phyloP scores from a whole-genome alignment of 1,284 basidiomycete species.

The Fistulina hepatica region DNA sequence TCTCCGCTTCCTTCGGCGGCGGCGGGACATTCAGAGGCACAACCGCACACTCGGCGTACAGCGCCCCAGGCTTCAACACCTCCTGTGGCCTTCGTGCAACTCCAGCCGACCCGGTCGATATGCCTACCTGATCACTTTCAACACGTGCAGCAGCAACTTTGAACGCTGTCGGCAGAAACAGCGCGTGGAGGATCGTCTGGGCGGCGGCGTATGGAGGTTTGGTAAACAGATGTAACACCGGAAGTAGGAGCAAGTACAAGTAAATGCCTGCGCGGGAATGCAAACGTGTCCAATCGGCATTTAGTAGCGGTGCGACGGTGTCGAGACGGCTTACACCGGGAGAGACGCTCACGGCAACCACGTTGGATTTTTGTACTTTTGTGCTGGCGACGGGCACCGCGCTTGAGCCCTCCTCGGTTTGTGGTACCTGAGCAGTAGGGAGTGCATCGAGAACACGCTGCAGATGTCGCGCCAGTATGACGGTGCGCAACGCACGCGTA shows the following conservation, averaged over 20 bases:
- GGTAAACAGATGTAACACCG: slow-evolving; percentile 48
- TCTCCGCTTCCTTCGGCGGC: slow-evolving; percentile 7
- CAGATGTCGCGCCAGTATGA: slow-evolving; percentile 58
- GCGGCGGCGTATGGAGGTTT: slow-evolving; percentile 47
- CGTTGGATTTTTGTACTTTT: slow-evolving; percentile 41
- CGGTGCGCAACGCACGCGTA: slow-evolving; percentile 48
- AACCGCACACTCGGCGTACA: slow-evolving; percentile 63
- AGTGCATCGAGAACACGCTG: slow-evolving; percentile 72
- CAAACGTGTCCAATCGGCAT: slow-evolving; percentile 29
- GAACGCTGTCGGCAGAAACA: slow-evolving; percentile 68
- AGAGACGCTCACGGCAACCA: slow-evolving; percentile 58
- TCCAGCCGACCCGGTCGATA: slow-evolving; percentile 6
- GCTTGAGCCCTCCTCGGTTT: slow-evolving; percentile 32
- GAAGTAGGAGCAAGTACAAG: slow-evolving; percentile 42
- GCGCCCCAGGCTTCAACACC: slow-evolving; percentile 60
- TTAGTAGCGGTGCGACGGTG: slow-evolving; percentile 46
- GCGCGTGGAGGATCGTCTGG: slow-evolving; percentile 56
- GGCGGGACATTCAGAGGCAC: slow-evolving; percentile 37
- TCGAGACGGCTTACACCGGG: slow-evolving; percentile 64
- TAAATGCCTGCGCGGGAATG: slow-evolving; percentile 31
- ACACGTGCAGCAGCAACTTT: slow-evolving; percentile 27
- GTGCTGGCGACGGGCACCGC: slow-evolving; percentile 40
- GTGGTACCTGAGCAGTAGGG: slow-evolving; percentile 45
- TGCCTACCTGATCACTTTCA: neutral
- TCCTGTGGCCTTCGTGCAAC: slow-evolving; percentile 30